A percentile compares a stretch with the other conserved stretches of the same genome.
Conservation (phyloP, 108 stramenopile species). For the Mediolabrus comicus region DNA sequence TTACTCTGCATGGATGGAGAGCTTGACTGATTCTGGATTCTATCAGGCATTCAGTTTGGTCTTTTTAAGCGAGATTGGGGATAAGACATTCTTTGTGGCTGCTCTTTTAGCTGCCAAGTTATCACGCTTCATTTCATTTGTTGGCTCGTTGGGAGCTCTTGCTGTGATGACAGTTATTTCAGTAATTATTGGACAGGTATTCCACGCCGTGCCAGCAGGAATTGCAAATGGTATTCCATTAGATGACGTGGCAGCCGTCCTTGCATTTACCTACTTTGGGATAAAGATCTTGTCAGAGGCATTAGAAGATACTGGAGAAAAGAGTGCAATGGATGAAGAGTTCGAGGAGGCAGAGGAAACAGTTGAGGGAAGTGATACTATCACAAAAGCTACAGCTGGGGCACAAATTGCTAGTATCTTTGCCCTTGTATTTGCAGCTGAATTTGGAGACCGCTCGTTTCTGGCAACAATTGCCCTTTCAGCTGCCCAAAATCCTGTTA, state of each 20-base stretch:
- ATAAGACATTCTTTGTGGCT: conserved; percentile 99
- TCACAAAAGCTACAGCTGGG: conserved; percentile 44
- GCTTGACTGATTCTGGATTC: conserved; percentile 80
- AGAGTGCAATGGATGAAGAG: conserved; percentile 91
- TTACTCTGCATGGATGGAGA: conserved; percentile 37
- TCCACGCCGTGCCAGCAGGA: conserved; percentile 87
- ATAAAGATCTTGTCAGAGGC: conserved; percentile 94
- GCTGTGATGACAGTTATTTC: conserved; percentile 95
- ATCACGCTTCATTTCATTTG: conserved; percentile 83
- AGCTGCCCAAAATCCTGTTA: conserved; percentile 94
- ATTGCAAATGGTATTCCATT: conserved; percentile 80
- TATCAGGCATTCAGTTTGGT: conserved; percentile 92
- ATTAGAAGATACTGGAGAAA: conserved; percentile 66
- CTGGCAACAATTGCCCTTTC: conserved; percentile 97
- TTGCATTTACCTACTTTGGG: conserved; percentile 98
- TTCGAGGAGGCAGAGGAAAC: conserved; percentile 92
- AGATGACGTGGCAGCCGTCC: conserved; percentile 89
- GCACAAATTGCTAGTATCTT: conserved; percentile 78
- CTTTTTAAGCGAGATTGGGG: conserved; percentile 98
- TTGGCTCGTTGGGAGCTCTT: conserved; percentile 91
- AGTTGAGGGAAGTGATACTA: conserved; percentile 61
- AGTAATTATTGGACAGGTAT: conserved; percentile 92
- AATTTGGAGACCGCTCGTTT: conserved; percentile 95
- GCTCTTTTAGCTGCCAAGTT: conserved; percentile 93
- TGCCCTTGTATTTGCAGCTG: conserved; percentile 91